Percentiles rank a stretch among this genome's conserved stretches.
Conservation (phyloP, 208 protist species). For the Trypanosoma cruzi region DNA sequence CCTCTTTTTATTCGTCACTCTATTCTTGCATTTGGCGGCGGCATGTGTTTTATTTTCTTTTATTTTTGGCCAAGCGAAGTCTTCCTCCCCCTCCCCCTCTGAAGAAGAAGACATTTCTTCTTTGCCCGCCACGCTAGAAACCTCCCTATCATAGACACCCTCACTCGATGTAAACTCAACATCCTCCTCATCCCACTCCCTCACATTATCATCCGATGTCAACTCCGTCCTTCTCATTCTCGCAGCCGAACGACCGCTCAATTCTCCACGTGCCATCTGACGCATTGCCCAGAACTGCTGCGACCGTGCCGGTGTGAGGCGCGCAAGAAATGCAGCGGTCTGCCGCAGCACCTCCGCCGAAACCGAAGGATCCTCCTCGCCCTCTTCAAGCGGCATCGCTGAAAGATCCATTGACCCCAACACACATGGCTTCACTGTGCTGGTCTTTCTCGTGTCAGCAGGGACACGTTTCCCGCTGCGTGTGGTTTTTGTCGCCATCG, state of each 20-base stretch:
- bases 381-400: slow-evolving; percentile 33
- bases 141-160: no score
- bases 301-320: slow-evolving; percentile 36
- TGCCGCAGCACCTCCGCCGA: slow-evolving; percentile 51
- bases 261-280: slow-evolving; percentile 54
- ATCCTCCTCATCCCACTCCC: slow-evolving; percentile 26
- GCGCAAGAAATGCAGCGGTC: slow-evolving; percentile 53
- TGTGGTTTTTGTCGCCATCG: not conserved
- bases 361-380: slow-evolving; percentile 52
- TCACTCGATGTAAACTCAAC: slow-evolving; percentile 20
- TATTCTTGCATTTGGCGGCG: not conserved
- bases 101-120: not conserved
- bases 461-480: not conserved
- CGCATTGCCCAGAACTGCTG: slow-evolving; percentile 65
- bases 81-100: no score
- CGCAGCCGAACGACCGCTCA: not conserved
- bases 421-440: not conserved
- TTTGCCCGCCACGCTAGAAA: no score
- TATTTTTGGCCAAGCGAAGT: no score
- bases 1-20: slow-evolving; percentile 2
- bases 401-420: no score
- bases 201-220: not conserved
- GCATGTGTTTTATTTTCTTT: no score
- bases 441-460: not conserved
- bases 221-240: not conserved